Conservation (phyloP, 1,284 basidiomycete species). For the Ustilago loliicola region DNA sequence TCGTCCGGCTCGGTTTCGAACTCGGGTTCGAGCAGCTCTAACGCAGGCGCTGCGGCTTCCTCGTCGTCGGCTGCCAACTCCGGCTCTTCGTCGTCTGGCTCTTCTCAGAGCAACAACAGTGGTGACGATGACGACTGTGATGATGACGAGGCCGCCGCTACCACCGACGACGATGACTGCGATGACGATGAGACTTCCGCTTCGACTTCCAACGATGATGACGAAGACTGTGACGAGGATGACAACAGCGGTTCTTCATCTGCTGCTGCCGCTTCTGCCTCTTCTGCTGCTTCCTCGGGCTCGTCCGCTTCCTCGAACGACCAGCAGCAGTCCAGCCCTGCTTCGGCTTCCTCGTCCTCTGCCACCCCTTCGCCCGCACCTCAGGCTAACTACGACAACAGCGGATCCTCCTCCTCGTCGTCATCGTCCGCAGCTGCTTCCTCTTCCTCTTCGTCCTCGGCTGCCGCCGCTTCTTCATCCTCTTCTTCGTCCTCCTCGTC, state of each 20-base stretch:
- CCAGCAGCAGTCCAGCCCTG: slow-evolving; percentile 2
- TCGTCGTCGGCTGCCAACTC: slow-evolving; percentile 19
- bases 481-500: slow-evolving; percentile 22
- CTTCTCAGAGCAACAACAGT: slow-evolving; percentile 19
- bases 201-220: slow-evolving; percentile 3
- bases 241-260: slow-evolving; percentile 23
- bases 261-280: slow-evolving; percentile 18
- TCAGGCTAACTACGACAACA: slow-evolving; percentile 7
- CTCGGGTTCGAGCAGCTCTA: slow-evolving; percentile 13
- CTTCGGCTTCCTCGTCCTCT: slow-evolving; percentile 9
- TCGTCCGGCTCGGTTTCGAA: slow-evolving; percentile 15
- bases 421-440: slow-evolving; percentile 12
- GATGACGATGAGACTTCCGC: slow-evolving; percentile 43
- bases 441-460: slow-evolving; percentile 16
- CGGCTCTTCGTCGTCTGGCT: slow-evolving; percentile 27
- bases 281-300: slow-evolving; percentile 9
- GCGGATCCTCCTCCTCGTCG: slow-evolving; percentile 1
- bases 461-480: slow-evolving; percentile 15
- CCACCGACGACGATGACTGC: slow-evolving; percentile 16
- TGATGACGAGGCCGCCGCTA: slow-evolving; percentile 5
- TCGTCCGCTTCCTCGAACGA: slow-evolving; percentile 16
- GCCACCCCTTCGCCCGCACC: slow-evolving; percentile 25
- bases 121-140: slow-evolving; percentile 28
- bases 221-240: slow-evolving; percentile 36
- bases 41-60: slow-evolving; percentile 2